A percentile compares a stretch with the other conserved stretches of the same genome.
phyloP scores from a whole-genome alignment of 345 rosid genomes.

The Acer saccharum region DNA sequence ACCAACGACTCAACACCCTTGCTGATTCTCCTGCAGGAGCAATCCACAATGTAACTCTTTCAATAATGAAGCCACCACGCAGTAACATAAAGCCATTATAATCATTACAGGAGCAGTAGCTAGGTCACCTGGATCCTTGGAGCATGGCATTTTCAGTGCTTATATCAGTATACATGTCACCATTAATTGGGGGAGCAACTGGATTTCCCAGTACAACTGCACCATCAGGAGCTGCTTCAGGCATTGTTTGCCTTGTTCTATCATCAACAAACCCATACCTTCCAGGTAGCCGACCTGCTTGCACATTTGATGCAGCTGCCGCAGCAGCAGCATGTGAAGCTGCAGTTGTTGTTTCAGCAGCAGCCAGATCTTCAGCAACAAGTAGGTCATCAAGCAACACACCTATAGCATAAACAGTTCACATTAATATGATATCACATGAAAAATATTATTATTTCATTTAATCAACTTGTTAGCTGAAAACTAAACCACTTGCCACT shows the following conservation, averaged over 20 bases:
- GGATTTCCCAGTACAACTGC: constrained; percentile 89
- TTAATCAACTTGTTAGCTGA: not conserved
- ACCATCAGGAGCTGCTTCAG: constrained; percentile 74
- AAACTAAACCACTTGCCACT: not conserved
- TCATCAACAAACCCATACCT: constrained; percentile 85
- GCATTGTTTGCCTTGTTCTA: constrained; percentile 64
- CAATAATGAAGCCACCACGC: constrained; percentile 16
- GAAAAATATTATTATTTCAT: not conserved
- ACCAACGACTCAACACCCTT: constrained; percentile 97
- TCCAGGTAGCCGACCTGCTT: constrained; percentile 62
- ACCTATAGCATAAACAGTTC: constrained; percentile 50
- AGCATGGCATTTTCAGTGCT: constrained; percentile 93
- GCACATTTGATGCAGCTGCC: constrained; percentile 74
- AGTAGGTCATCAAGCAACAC: constrained; percentile 97
- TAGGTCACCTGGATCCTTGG: constrained; percentile 69
- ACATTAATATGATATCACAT: constrained; percentile 13
- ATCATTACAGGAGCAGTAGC: constrained; percentile 4
- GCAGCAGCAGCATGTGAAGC: constrained; percentile 97
- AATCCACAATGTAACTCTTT: constrained; percentile 22
- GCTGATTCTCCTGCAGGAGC: constrained; percentile 64
- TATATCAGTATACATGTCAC: constrained; percentile 90
- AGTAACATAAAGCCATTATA: not conserved
- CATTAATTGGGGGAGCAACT: constrained; percentile 94
- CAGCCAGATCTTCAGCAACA: constrained; percentile 95
- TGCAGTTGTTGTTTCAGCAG: constrained; percentile 88